Evolutionary conservation across 331 rosid genomes (phyloP).

Genomic region (Saraca asoca): DNA sequence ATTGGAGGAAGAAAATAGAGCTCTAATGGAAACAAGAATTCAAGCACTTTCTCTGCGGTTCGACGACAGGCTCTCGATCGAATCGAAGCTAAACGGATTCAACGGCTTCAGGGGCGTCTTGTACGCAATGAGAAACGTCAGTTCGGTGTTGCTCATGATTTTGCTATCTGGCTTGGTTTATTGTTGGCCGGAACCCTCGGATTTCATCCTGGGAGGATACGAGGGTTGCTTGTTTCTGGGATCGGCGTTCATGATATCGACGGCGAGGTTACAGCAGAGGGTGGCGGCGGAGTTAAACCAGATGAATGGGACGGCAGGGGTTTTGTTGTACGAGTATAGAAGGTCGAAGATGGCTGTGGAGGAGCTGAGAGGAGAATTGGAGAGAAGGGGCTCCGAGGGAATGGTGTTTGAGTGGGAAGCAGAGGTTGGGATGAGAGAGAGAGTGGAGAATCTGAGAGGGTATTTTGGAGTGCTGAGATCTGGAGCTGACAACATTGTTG

Average conservation of each 20-base stretch:
- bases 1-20: slow-evolving; percentile 92
- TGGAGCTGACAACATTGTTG: slow-evolving; percentile 81
- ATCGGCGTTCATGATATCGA: slow-evolving; percentile 86
- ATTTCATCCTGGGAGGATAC: slow-evolving; percentile 56
- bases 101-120: slow-evolving; percentile 93
- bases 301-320: slow-evolving; percentile 69
- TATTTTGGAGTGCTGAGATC: slow-evolving; percentile 81
- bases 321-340: slow-evolving; percentile 74
- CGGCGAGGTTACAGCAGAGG: slow-evolving; percentile 81
- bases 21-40: slow-evolving; percentile 81
- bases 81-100: slow-evolving; percentile 92
- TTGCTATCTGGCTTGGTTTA: slow-evolving; percentile 72
- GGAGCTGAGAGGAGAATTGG: slow-evolving; percentile 75
- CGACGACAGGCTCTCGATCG: slow-evolving; percentile 77
- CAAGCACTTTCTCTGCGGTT: slow-evolving; percentile 71
- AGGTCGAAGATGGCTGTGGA: slow-evolving; percentile 85
- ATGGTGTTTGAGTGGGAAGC: slow-evolving; percentile 61
- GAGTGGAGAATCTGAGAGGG: slow-evolving; percentile 76
- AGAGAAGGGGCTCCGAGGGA: slow-evolving; percentile 52
- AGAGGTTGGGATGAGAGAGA: slow-evolving; percentile 70
- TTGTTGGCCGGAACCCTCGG: slow-evolving; percentile 82
- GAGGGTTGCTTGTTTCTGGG: slow-evolving; percentile 80
- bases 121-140: slow-evolving; percentile 98
- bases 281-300: slow-evolving; percentile 78
- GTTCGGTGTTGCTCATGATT: slow-evolving; percentile 79